A percentile compares a stretch with the other conserved stretches of the same genome.
Evolutionary conservation across 345 rosid species (phyloP).

Genomic region (Limnanthes douglasii): DNA sequence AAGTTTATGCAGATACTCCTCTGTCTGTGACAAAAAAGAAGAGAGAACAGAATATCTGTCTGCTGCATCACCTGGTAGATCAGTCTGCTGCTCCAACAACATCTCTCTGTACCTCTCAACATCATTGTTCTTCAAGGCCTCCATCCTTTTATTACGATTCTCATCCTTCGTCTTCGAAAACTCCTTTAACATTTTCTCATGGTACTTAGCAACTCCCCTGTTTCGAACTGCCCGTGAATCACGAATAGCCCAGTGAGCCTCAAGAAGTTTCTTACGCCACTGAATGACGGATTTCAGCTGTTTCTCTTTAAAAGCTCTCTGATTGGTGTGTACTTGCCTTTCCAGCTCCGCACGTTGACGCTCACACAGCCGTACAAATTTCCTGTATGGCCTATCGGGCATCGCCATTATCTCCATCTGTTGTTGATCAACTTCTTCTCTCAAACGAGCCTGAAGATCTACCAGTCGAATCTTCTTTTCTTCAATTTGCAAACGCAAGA

Average conservation of each 20-base stretch:
- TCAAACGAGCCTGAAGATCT: constrained; percentile 70
- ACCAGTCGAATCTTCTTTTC: constrained; percentile 77
- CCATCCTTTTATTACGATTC: constrained; percentile 94
- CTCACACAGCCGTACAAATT: constrained; percentile 94
- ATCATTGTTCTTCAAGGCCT: constrained; percentile 97
- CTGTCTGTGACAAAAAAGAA: constrained; percentile 94
- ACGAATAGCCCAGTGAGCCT: constrained; percentile 96
- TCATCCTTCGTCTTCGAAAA: constrained; percentile 95
- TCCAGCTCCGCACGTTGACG: constrained; percentile 87
- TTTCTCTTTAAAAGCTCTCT: constrained; percentile 77
- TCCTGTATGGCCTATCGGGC: constrained; percentile 97
- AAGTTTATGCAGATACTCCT: constrained; percentile 85
- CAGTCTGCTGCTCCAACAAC: constrained; percentile 97
- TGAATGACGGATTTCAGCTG: constrained; percentile 91
- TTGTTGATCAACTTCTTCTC: constrained; percentile 86
- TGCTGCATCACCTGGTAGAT: constrained; percentile 74
- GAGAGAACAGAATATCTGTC: constrained; percentile 96
- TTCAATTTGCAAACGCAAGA: constrained; percentile 91
- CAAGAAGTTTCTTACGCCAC: constrained; percentile 99
- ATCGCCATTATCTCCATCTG: constrained; percentile 98
- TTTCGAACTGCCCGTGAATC: constrained; percentile 97
- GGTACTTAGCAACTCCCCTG: constrained; percentile 98
- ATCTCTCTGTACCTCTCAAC: constrained; percentile 99
- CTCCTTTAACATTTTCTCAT: constrained; percentile 91
- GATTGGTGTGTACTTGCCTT: constrained; percentile 81